Percentiles rank a stretch among this genome's conserved stretches.
Conservation (phyloP, 2,329 filamentous ascomycete genomes). For the Zelopaecilomyces penicillatus region DNA sequence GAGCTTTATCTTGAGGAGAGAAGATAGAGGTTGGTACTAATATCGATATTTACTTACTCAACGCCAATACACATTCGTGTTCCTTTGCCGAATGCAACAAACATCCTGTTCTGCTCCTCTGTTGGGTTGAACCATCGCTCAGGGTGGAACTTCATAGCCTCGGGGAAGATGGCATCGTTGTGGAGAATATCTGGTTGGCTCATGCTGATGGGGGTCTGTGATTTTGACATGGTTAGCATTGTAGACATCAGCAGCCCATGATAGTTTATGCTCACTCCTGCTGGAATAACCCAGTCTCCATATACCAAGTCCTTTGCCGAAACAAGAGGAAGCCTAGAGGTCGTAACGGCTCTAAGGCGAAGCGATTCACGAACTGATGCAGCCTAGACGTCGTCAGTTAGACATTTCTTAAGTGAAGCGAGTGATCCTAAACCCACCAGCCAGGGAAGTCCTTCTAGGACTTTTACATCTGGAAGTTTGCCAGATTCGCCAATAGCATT, state of each 20-base stretch:
- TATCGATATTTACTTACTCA: background rate
- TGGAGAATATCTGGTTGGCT: conserved; percentile 3
- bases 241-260: background rate
- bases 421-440: background rate
- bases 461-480: background rate
- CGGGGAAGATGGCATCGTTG: background rate
- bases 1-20: too few species aligned
- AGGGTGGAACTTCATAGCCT: background rate
- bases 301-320: background rate
- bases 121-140: conserved; percentile 3
- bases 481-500: background rate
- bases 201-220: conserved; percentile 1
- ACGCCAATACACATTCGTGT: conserved; percentile 1
- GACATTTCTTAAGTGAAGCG: background rate
- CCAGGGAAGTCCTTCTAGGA: conserved; percentile 1
- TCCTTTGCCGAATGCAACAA: conserved; percentile 2
- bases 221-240: background rate
- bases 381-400: background rate
- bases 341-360: background rate
- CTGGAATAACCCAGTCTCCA: conserved; percentile 1
- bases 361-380: conserved; percentile 1
- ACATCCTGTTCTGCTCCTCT: background rate
- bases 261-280: background rate
- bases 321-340: background rate
- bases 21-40: too few species aligned